A percentile compares a stretch with the other conserved stretches of the same genome.
phyloP scores from a whole-genome alignment of 176 grass and related monocot species.

The Chrysopogon serrulatus region DNA sequence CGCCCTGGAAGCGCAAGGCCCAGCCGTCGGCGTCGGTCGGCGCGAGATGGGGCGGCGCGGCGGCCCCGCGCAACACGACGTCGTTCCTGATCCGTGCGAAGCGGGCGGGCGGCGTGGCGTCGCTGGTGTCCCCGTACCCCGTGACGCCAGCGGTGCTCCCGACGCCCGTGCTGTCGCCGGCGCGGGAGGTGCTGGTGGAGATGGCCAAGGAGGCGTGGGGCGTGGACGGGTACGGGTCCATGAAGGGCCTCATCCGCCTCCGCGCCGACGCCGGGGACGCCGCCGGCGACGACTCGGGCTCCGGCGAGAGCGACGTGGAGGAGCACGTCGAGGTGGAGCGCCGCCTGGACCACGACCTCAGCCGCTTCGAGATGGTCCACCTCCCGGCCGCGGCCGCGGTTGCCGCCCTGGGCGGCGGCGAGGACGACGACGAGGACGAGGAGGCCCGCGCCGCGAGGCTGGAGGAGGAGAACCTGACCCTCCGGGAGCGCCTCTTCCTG shows the following conservation, averaged over 20 bases:
- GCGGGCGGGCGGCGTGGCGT: constrained; percentile 69
- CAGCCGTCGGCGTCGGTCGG: constrained; percentile 8
- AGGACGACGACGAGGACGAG: constrained; percentile 41
- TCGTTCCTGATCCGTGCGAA: constrained; percentile 94
- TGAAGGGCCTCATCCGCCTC: constrained; percentile 96
- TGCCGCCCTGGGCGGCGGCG: background rate
- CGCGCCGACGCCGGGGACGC: constrained; percentile 39
- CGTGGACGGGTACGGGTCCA: constrained; percentile 93
- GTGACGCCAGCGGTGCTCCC: constrained; percentile 89
- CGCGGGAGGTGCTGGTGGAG: constrained; percentile 85
- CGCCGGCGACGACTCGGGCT: constrained; percentile 49
- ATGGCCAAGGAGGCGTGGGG: constrained; percentile 99
- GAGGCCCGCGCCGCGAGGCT: constrained; percentile 49
- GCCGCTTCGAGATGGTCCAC: constrained; percentile 97
- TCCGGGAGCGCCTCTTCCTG: constrained; percentile 70
- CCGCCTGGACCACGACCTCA: constrained; percentile 94
- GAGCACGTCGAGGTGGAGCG: constrained; percentile 94
- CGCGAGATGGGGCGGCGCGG: constrained; percentile 35
- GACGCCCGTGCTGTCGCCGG: constrained; percentile 79
- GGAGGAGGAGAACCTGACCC: constrained; percentile 81
- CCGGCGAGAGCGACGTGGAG: constrained; percentile 94
- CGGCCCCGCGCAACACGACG: constrained; percentile 93
- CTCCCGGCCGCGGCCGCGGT: constrained; percentile 24
- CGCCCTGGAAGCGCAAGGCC: constrained; percentile 17
- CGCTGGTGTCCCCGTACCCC: constrained; percentile 83